These are phyloP conservation scores for Crithidia sp. DNA, from an alignment of 208 protist species.

Conservation along the genomic window DNA sequence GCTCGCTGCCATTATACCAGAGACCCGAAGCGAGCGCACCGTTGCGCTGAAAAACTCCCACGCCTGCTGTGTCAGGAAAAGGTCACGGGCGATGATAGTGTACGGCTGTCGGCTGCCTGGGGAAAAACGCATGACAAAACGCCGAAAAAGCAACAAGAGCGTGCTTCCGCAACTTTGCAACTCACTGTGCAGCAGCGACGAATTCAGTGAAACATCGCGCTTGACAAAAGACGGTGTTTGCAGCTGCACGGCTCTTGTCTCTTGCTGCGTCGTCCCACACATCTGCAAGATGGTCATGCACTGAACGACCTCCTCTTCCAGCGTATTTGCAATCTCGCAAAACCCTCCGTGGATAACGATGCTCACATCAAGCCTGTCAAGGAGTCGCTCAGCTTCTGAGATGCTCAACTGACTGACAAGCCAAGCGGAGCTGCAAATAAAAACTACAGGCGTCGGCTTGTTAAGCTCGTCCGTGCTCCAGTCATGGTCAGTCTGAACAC, in stretches of 20 bases:
- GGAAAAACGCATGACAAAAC: conserved; percentile 58
- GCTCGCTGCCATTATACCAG: conserved; percentile 35
- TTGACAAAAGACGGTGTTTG: conserved; percentile 14
- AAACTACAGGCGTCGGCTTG: conserved; percentile 44
- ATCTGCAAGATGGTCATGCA: conserved; percentile 22
- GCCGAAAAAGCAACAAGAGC: conserved; percentile 72
- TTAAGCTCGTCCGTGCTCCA: conserved; percentile 23
- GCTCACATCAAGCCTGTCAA: conserved; percentile 38
- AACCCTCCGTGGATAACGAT: conserved; percentile 52
- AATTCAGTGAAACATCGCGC: conserved; percentile 3
- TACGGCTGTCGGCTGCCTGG: conserved; percentile 52
- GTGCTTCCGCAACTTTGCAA: conserved; percentile 24
- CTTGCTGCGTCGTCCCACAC: conserved; percentile 14
- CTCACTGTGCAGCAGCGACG: conserved; percentile 1
- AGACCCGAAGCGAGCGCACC: conserved; percentile 36
- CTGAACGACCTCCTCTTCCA: conserved; percentile 49
- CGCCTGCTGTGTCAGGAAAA: conserved; percentile 48
- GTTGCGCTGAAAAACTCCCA: conserved; percentile 44
- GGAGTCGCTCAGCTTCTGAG: conserved; percentile 19
- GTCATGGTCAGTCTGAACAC: conserved; percentile 32
- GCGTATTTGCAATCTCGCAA: conserved; percentile 38
- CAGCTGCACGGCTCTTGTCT: conserved; percentile 27
- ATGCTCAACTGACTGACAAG: conserved; percentile 33
- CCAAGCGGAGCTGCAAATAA: conserved; percentile 57
- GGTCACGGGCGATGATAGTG: conserved; percentile 37